Evolutionary conservation across 352 stramenopile genomes (phyloP).

Genomic region (Phytophthora ohioensis): DNA sequence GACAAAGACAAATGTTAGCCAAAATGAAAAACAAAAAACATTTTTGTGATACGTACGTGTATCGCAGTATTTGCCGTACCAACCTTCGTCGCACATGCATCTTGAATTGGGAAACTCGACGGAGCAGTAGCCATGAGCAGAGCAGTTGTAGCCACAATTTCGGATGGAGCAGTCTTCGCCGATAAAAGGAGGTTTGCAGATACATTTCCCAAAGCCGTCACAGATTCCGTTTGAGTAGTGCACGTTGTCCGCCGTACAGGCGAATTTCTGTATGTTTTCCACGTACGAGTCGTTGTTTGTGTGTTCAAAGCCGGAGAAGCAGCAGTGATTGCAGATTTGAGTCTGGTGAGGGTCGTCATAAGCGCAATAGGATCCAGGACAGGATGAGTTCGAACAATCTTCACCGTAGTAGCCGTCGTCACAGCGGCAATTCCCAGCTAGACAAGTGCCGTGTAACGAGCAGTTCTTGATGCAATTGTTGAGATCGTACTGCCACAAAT

Average conservation of each 20-base stretch:
- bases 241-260: slow-evolving; percentile 81
- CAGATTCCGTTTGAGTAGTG: slow-evolving; percentile 96
- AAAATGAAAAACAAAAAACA: background rate
- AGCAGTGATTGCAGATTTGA: slow-evolving; percentile 95
- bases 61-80: slow-evolving; percentile 95
- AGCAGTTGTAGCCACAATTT: slow-evolving; percentile 93
- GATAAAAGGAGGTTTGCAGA: slow-evolving; percentile 95
- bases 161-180: slow-evolving; percentile 93
- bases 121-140: slow-evolving; percentile 94
- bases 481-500: slow-evolving; percentile 94
- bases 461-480: slow-evolving; percentile 95
- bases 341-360: slow-evolving; percentile 88
- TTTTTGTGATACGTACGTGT: slow-evolving; percentile 52
- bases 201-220: slow-evolving; percentile 96
- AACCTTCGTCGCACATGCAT: slow-evolving; percentile 96
- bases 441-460: slow-evolving; percentile 91
- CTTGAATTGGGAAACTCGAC: slow-evolving; percentile 96
- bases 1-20: background rate
- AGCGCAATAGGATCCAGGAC: slow-evolving; percentile 93
- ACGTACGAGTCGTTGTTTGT: slow-evolving; percentile 90
- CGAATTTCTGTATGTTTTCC: slow-evolving; percentile 91
- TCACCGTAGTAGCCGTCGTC: slow-evolving; percentile 96
- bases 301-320: slow-evolving; percentile 90
- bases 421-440: slow-evolving; percentile 94
- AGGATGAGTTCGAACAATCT: slow-evolving; percentile 96